Conservation (phyloP, 805 yeast species). For the Candida sakaeoensis region DNA sequence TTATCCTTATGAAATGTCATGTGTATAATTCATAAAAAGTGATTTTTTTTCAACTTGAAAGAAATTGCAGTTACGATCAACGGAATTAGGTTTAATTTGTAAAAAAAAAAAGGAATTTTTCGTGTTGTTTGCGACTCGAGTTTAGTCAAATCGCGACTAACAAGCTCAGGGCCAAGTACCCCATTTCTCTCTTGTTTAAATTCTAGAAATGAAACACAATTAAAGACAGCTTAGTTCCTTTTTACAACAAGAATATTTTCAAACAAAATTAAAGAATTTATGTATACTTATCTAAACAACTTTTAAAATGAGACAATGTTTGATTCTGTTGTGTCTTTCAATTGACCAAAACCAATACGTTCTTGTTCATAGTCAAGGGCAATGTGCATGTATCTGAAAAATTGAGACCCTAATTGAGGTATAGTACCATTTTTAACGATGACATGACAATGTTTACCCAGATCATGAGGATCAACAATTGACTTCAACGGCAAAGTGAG, state of each 20-base stretch:
- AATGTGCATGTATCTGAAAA: slow-evolving; percentile 4
- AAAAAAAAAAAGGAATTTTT: too few species aligned
- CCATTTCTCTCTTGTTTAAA: too few species aligned
- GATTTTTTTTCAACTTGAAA: too few species aligned
- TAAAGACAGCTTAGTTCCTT: too few species aligned
- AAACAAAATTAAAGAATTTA: neutral
- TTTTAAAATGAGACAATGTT: slow-evolving; percentile 1
- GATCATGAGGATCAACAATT: slow-evolving; percentile 1
- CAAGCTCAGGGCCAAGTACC: too few species aligned
- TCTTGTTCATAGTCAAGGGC: slow-evolving; percentile 2
- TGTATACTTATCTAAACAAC: neutral
- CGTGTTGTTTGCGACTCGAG: too few species aligned
- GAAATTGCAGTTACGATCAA: too few species aligned
- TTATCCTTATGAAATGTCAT: slow-evolving; percentile 5
- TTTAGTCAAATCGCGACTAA: too few species aligned
- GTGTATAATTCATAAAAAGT: neutral
- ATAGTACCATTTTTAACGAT: neutral
- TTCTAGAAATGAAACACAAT: too few species aligned
- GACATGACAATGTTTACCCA: slow-evolving; percentile 1
- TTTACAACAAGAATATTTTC: neutral
- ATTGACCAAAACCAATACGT: slow-evolving; percentile 3
- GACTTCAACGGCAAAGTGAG: slow-evolving; percentile 5
- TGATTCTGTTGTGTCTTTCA: neutral
- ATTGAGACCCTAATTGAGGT: neutral
- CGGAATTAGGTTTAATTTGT: too few species aligned